Evolutionary conservation across 2,329 filamentous ascomycete species (phyloP).

Genomic region (Chalaropsis ovoidea): DNA sequence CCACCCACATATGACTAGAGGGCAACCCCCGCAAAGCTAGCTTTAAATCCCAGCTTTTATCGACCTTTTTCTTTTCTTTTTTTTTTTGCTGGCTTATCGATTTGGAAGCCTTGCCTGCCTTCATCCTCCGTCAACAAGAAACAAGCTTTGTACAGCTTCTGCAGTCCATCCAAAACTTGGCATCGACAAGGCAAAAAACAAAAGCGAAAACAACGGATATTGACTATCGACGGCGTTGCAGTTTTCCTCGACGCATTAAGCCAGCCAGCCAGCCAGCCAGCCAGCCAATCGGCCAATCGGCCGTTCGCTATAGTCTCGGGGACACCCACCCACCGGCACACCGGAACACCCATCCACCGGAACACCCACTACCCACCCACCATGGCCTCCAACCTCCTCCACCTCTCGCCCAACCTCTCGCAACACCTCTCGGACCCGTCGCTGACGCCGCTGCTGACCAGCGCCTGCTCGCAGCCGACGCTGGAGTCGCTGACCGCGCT

Average conservation of each 20-base stretch:
- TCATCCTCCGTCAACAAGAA: too few relatives aligned
- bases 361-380: neutral
- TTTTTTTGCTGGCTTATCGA: neutral
- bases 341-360: too few relatives aligned
- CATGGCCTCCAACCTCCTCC: constrained; percentile 20
- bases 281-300: too few relatives aligned
- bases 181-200: too few relatives aligned
- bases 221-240: too few relatives aligned
- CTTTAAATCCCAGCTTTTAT: neutral
- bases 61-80: neutral
- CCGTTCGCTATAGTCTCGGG: neutral
- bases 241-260: too few relatives aligned
- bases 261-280: too few relatives aligned
- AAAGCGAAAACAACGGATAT: too few relatives aligned
- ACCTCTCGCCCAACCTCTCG: constrained; percentile 29
- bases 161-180: neutral
- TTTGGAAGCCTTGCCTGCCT: neutral
- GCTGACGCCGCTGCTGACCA: constrained; percentile 49
- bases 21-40: neutral
- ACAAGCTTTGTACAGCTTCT: neutral
- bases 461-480: constrained; percentile 37
- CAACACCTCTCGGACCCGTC: constrained; percentile 49
- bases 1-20: neutral
- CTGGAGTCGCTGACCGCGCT: constrained; percentile 45
- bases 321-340: neutral